A percentile compares a stretch with the other conserved stretches of the same genome.
Evolutionary conservation across 1,284 basidiomycete genomes (phyloP).

Genomic region (Heterobasidion annosum): DNA sequence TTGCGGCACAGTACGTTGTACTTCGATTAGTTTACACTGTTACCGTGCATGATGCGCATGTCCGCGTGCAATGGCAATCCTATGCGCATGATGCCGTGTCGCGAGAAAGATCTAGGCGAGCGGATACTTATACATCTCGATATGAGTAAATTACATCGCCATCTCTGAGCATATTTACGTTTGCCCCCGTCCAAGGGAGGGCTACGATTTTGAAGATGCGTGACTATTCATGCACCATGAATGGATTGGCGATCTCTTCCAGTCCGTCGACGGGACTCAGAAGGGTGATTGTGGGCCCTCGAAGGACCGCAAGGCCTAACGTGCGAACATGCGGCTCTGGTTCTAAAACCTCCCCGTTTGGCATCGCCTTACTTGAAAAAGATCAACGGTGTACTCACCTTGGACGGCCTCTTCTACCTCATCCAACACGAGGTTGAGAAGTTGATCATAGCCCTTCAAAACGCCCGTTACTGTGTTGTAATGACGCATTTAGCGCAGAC

Average conservation of each 20-base stretch:
- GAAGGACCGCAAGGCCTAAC: slow-evolving; percentile 80
- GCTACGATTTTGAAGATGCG: not conserved
- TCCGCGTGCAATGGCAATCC: not conserved
- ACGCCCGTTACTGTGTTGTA: slow-evolving; percentile 70
- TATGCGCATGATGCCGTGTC: not conserved
- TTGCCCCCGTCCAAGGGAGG: too few species aligned
- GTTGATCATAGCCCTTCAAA: slow-evolving; percentile 93
- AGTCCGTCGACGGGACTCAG: slow-evolving; percentile 91
- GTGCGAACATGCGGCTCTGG: slow-evolving; percentile 57
- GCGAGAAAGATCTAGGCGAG: not conserved
- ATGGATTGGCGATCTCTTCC: slow-evolving; percentile 84
- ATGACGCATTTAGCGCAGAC: slow-evolving; percentile 3
- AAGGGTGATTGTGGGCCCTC: slow-evolving; percentile 89
- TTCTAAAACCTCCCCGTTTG: slow-evolving; percentile 28
- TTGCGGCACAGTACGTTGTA: not conserved
- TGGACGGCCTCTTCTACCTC: slow-evolving; percentile 75
- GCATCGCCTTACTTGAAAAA: not conserved
- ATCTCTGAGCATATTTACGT: not conserved
- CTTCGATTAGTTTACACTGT: not conserved
- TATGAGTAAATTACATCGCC: not conserved
- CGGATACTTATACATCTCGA: not conserved
- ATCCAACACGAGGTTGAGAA: slow-evolving; percentile 93
- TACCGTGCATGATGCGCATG: not conserved
- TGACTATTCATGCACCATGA: slow-evolving; percentile 42
- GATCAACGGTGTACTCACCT: slow-evolving; percentile 24